These are phyloP conservation scores for Ascochyta lentis DNA, from an alignment of 2,329 filamentous ascomycete genomes.

Conservation along the genomic window DNA sequence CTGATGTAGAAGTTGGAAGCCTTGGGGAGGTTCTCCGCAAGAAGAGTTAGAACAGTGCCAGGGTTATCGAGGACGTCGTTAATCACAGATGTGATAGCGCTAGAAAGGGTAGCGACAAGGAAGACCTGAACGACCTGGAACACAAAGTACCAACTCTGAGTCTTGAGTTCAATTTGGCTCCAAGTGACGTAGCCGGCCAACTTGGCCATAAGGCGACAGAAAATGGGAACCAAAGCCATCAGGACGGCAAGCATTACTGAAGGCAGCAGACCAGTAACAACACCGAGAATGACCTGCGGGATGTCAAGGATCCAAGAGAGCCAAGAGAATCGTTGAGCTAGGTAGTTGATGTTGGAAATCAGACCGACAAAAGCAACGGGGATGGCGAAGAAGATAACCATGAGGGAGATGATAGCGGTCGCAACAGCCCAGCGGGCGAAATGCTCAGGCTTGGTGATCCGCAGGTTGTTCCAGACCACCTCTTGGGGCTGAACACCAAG, in stretches of 20 bases:
- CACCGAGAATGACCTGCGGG: conserved; percentile 50
- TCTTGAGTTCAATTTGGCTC: conserved; percentile 68
- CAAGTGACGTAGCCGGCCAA: conserved; percentile 49
- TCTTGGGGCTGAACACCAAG: conserved; percentile 55
- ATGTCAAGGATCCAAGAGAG: conserved; percentile 53
- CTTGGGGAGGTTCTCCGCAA: conserved; percentile 78
- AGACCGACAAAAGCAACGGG: conserved; percentile 54
- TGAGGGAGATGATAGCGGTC: conserved; percentile 49
- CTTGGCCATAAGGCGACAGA: conserved; percentile 49
- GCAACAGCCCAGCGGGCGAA: conserved; percentile 39
- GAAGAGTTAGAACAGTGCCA: conserved; percentile 63
- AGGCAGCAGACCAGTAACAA: conserved; percentile 56
- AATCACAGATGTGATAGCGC: conserved; percentile 70
- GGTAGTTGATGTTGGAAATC: conserved; percentile 54
- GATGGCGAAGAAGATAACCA: conserved; percentile 56
- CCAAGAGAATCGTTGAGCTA: conserved; percentile 48
- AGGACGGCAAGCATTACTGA: conserved; percentile 52
- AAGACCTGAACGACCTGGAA: conserved; percentile 97
- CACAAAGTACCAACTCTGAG: conserved; percentile 89
- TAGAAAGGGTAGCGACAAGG: conserved; percentile 81
- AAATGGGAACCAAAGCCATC: conserved; percentile 54
- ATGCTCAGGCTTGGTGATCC: conserved; percentile 46
- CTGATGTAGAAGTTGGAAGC: conserved; percentile 95
- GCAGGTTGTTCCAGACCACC: conserved; percentile 56
- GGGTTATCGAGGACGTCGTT: conserved; percentile 68